These are phyloP conservation scores for Phytophthora megakarya DNA, from an alignment of 352 stramenopile species.

Conservation along the genomic window DNA sequence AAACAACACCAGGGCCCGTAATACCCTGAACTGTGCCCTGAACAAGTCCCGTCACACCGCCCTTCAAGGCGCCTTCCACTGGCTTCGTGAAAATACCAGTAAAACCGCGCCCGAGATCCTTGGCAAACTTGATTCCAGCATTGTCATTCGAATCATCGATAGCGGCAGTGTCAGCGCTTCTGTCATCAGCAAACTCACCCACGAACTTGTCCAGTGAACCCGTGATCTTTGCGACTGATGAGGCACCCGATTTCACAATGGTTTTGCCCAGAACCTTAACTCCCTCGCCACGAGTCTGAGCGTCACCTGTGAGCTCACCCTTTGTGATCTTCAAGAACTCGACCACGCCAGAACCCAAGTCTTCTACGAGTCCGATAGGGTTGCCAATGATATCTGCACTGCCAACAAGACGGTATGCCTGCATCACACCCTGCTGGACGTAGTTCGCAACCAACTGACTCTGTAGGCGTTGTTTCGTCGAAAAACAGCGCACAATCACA, in stretches of 20 bases:
- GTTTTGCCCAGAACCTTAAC: constrained; percentile 89
- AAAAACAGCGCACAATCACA: constrained; percentile 83
- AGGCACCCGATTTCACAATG: constrained; percentile 77
- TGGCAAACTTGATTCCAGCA: constrained; percentile 82
- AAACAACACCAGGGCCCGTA: constrained; percentile 75
- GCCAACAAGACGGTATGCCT: constrained; percentile 83
- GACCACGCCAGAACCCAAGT: constrained; percentile 84
- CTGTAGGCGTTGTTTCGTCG: constrained; percentile 77
- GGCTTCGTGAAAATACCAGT: constrained; percentile 89
- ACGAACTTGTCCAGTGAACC: constrained; percentile 88
- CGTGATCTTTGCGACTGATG: constrained; percentile 82
- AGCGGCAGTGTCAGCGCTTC: constrained; percentile 23
- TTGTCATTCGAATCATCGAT: constrained; percentile 47
- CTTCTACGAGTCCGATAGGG: constrained; percentile 85
- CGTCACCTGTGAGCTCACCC: constrained; percentile 78
- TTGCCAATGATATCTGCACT: constrained; percentile 89
- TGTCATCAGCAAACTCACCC: constrained; percentile 73
- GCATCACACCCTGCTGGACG: constrained; percentile 79
- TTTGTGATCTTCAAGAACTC: constrained; percentile 92
- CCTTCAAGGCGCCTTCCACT: constrained; percentile 81
- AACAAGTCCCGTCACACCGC: constrained; percentile 77
- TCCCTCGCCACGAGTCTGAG: constrained; percentile 82
- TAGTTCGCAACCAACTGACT: constrained; percentile 86
- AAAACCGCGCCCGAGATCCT: constrained; percentile 84
- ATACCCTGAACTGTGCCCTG: constrained; percentile 82